A percentile compares a stretch with the other conserved stretches of the same genome.
Conservation (phyloP, 176 grass and related monocot genomes). For the Aegilops bicornis region DNA sequence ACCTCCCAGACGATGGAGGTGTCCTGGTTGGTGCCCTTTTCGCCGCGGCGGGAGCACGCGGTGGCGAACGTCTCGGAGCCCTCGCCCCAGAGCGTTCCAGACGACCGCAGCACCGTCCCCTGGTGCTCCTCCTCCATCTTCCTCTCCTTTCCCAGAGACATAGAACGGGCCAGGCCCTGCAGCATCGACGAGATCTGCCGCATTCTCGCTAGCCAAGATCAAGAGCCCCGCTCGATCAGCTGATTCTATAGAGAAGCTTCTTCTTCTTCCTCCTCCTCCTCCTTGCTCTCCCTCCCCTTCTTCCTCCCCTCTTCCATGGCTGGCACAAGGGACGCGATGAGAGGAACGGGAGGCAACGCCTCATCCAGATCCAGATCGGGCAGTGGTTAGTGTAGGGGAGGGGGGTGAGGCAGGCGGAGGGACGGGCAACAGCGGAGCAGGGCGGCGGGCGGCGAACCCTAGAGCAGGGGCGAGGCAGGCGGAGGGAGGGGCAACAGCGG, state of each 20-base stretch:
- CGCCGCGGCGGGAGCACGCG: slow-evolving; percentile 76
- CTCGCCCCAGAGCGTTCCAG: too few species aligned
- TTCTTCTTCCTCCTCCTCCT: background rate
- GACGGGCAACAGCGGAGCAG: too few species aligned
- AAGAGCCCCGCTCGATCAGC: too few species aligned
- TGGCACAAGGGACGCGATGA: too few species aligned
- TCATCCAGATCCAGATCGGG: too few species aligned
- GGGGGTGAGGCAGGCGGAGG: too few species aligned
- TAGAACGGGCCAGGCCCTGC: slow-evolving; percentile 71
- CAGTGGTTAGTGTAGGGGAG: too few species aligned
- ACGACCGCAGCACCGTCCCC: slow-evolving; percentile 54
- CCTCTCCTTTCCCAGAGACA: slow-evolving; percentile 56
- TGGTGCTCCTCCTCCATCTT: slow-evolving; percentile 13
- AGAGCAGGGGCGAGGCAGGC: too few species aligned
- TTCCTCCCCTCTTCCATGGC: too few species aligned
- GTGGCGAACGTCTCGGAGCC: slow-evolving; percentile 68
- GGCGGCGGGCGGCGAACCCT: too few species aligned
- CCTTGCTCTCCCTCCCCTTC: background rate
- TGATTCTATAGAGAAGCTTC: background rate
- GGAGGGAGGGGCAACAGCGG: too few species aligned
- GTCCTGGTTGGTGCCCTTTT: slow-evolving; percentile 95
- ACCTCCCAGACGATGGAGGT: slow-evolving; percentile 94
- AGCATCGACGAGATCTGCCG: slow-evolving; percentile 78
- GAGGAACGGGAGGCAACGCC: too few species aligned
- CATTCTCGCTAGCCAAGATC: slow-evolving; percentile 28